Evolutionary conservation across 2,329 filamentous ascomycete genomes (phyloP).

Genomic region (Xylariales sp.): DNA sequence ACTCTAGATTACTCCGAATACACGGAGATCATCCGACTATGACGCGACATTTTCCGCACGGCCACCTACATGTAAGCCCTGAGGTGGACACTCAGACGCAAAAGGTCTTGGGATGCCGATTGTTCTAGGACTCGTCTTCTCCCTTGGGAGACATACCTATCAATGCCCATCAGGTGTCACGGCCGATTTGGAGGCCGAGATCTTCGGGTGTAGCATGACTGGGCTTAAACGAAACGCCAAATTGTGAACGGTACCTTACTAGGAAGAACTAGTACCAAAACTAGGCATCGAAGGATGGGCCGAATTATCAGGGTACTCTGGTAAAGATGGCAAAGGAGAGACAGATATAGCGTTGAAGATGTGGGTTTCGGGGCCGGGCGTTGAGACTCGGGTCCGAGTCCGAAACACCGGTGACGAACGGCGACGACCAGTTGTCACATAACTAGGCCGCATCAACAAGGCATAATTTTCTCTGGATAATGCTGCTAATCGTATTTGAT

Average conservation of each 20-base stretch:
- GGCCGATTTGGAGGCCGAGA: neutral
- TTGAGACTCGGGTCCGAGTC: constrained; percentile 20
- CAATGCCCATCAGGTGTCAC: neutral
- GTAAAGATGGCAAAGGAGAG: neutral
- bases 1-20: neutral
- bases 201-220: neutral
- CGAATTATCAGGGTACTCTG: neutral
- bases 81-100: neutral
- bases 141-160: neutral
- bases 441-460: too few species aligned
- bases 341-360: neutral
- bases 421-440: too few species aligned
- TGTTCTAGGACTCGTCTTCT: neutral
- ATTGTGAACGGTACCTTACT: too few species aligned
- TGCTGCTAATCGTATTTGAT: too few species aligned
- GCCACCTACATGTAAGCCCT: neutral
- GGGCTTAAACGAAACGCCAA: neutral
- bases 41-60: neutral
- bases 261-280: too few species aligned
- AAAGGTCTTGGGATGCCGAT: neutral
- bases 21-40: neutral
- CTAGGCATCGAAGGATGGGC: neutral
- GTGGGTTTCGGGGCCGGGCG: constrained; percentile 12
- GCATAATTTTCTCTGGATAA: too few species aligned
- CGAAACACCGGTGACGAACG: neutral